A percentile compares a stretch with the other conserved stretches of the same genome.
Conservation (phyloP, 2,329 filamentous ascomycete genomes). For the Penicillium sp. region DNA sequence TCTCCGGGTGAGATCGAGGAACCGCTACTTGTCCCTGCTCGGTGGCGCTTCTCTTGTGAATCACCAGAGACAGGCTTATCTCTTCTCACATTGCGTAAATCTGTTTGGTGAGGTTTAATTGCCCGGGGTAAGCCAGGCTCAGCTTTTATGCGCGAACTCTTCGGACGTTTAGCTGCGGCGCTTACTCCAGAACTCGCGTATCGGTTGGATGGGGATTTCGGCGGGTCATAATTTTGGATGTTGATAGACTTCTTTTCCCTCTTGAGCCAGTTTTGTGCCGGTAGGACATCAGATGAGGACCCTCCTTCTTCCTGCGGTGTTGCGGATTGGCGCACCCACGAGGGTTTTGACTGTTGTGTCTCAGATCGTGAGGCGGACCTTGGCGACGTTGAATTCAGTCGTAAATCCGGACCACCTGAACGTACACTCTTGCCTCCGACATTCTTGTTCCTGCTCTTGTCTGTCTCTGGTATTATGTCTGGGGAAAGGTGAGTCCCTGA, state of each 20-base stretch:
- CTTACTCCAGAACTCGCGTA: neutral
- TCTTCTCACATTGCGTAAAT: conserved; percentile 8
- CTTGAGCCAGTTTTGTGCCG: conserved; percentile 10
- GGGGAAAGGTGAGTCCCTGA: neutral
- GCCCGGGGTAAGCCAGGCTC: neutral
- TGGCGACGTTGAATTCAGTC: neutral
- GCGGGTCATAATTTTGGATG: conserved; percentile 32
- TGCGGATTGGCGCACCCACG: conserved; percentile 1
- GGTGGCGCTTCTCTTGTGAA: neutral
- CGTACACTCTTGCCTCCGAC: neutral
- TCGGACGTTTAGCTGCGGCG: neutral
- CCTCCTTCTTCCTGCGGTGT: neutral
- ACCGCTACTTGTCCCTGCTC: neutral
- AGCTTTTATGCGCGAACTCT: neutral
- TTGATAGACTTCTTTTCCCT: conserved; percentile 4
- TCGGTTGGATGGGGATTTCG: conserved; percentile 30
- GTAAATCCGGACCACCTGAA: neutral
- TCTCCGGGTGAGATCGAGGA: neutral
- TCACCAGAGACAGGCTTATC: conserved; percentile 4
- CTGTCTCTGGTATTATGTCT: conserved; percentile 25
- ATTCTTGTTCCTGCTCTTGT: conserved; percentile 17
- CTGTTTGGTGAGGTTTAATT: conserved; percentile 4
- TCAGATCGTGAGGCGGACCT: neutral
- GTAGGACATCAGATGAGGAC: conserved; percentile 6
- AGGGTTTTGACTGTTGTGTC: neutral